phyloP scores from a whole-genome alignment of 371 early-diverging fungal species.

The Chytridiales sp. region DNA sequence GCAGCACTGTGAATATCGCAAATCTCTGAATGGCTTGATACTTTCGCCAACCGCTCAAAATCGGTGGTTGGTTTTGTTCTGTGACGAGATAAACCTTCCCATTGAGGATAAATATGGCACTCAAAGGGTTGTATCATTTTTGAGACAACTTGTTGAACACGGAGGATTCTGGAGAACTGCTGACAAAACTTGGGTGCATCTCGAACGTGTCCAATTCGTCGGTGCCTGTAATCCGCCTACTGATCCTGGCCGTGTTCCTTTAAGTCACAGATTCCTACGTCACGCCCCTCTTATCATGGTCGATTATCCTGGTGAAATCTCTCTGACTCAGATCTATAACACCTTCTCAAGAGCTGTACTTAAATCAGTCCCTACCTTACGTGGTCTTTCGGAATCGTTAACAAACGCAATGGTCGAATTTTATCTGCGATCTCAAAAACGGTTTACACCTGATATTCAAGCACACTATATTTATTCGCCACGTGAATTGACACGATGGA shows the following conservation, averaged over 20 bases:
- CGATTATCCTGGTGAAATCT: slow-evolving; percentile 93
- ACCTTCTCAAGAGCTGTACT: slow-evolving; percentile 92
- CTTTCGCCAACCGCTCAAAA: slow-evolving; percentile 83
- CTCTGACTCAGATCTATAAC: slow-evolving; percentile 93
- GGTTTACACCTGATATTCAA: slow-evolving; percentile 95
- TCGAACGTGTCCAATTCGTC: slow-evolving; percentile 97
- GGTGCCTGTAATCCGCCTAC: slow-evolving; percentile 99
- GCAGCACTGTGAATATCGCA: slow-evolving; percentile 96
- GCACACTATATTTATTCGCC: slow-evolving; percentile 99
- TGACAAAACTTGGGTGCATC: slow-evolving; percentile 88
- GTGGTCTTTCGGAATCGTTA: slow-evolving; percentile 89
- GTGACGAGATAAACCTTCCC: slow-evolving; percentile 99
- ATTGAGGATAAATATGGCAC: slow-evolving; percentile 96
- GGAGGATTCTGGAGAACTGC: slow-evolving; percentile 94
- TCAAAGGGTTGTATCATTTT: slow-evolving; percentile 94
- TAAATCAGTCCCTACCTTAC: slow-evolving; percentile 88
- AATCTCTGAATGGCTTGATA: slow-evolving; percentile 89
- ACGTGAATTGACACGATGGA: slow-evolving; percentile 98
- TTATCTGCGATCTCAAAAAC: slow-evolving; percentile 82
- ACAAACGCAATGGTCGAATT: slow-evolving; percentile 98
- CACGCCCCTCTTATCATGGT: slow-evolving; percentile 97
- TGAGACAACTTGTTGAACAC: slow-evolving; percentile 93
- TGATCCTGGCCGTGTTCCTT: slow-evolving; percentile 95
- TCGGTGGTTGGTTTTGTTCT: slow-evolving; percentile 96
- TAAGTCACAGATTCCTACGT: slow-evolving; percentile 93